Base-by-base conservation (phyloP, 257 asterid genomes). In the Scutellaria minor region DNA sequence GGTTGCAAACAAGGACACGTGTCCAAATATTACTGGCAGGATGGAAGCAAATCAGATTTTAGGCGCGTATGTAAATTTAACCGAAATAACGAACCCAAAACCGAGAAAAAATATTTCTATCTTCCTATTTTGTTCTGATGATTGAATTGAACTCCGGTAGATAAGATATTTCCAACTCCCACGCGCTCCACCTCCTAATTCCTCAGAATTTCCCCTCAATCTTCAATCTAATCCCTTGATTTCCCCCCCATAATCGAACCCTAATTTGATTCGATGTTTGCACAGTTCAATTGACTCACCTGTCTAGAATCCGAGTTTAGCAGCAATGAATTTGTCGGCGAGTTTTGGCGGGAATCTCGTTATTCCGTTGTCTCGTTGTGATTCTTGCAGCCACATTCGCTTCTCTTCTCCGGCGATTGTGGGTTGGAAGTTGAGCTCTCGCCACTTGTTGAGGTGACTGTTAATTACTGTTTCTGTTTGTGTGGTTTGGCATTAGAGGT, bases 241-340 rank as follows among this genome's bases (percentile, higher is more conserved):
- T 40, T 72, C 40, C 5, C 15, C 11, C 44, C 7, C 11, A 41
- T 7, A 27, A 46, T 55, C 67, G 51, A 66, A 18, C 70, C 78
- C 77, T 54, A 56, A 13, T 76, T 68, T 24, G 11, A 46, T 64
- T 61, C 74, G 41, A 68, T 76, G 79, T 13, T 15, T 4, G 41
- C 41, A 11, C 5, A 6, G 9, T 64, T 54, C 68, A 46, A 24
- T 69, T 70, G 61, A 50, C 64, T 59, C 2, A 44, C 41, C 39
- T 18, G 20, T 6, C 5, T 4, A 65, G 44, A 10, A 20, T 35
- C 42, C 1, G 24, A 22, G 63, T 73, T 50, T n/a, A 31, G 63
- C 80, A 27, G 75, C 77, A 18, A 94, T 94, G 98, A 85, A 73
- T 79, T 53, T 83, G 20, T 79, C 86, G 61, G 86, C 92, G 62